Base-by-base conservation (phyloP, 495 filamentous ascomycete species). In the Aspergillus heteromorphus region DNA sequence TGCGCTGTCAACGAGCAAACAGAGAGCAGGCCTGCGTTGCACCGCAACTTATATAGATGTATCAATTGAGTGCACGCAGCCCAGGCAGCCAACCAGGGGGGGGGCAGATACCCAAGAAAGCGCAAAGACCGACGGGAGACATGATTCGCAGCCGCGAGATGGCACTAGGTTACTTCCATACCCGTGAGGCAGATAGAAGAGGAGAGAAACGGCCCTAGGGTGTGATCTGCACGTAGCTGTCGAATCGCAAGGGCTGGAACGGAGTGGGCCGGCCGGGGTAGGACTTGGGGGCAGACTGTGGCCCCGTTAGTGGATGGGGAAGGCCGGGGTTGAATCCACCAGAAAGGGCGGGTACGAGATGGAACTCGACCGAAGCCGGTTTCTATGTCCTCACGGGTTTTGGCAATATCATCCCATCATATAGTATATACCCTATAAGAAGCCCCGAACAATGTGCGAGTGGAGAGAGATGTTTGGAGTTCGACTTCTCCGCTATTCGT, bases 111-210 rank as follows among this genome's bases (percentile, higher is more conserved):
- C 9, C 14, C 40, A 29, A 11, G 38, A 18, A 34, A 25, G 42
- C 40, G 17, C 48, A 52, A 42, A 56, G 43, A 20, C 49, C 43
- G 55, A 53, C 20, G 42, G 0, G 36, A 34, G 7, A 14, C 34
- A 31, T 57, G 49, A 57, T 57, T 57, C 42, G 55, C 49, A 47
- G 45, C 21, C 16, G 10, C 11, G 42, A 27, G n/a, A 21, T 8
- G 21, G 13, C 10, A 23, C 14, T 29, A 19, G 43, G 43, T 19
- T 40, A 49, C 13, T 45, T 48, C 31, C 43, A 49, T 19, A 34
- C 16, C 45, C 42, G 42, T 53, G 42, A 49, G 23, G 40, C 42
- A 54, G 45, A 45, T n/a, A n/a, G 49, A 9, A 42, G 29, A 38
- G 27, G 51, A 45, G 40, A 51, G n/a, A 23, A 45, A 43, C n/a